Percentiles rank a stretch among this genome's conserved stretches.
Conservation (phyloP, 768 basidiomycete species). For the Hericium erinaceus region DNA sequence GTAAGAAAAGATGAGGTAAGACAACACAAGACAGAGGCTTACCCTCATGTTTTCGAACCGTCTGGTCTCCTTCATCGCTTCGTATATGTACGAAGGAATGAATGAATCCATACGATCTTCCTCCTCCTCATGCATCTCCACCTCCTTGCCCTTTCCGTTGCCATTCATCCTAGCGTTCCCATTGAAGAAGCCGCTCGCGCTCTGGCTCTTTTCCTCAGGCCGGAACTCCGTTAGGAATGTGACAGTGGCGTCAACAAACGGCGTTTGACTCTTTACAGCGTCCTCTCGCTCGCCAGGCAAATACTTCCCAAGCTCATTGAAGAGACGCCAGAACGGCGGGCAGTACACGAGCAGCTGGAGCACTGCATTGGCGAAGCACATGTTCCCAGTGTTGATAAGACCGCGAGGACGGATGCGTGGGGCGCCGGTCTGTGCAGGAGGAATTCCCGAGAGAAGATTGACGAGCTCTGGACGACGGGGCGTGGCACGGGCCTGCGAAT, state of each 20-base stretch:
- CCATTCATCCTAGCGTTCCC: conserved; percentile 21
- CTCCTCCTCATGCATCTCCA: conserved; percentile 34
- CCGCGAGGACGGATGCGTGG: conserved; percentile 60
- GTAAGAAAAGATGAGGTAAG: conserved; percentile 3
- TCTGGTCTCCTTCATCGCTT: conserved; percentile 89
- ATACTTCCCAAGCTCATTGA: conserved; percentile 58
- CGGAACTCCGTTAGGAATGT: conserved; percentile 74
- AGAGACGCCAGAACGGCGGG: conserved; percentile 73
- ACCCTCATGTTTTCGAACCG: conserved; percentile 90
- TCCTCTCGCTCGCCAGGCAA: conserved; percentile 22
- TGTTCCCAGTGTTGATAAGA: conserved; percentile 88
- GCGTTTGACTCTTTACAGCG: conserved; percentile 29
- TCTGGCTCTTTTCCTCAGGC: conserved; percentile 21
- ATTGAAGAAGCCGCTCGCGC: conserved; percentile 15
- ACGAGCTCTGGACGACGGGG: conserved; percentile 39
- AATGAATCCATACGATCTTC: conserved; percentile 58
- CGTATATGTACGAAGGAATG: conserved; percentile 79
- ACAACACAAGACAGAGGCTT: conserved; percentile 21
- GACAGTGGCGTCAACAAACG: conserved; percentile 59
- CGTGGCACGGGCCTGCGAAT: conserved; percentile 11
- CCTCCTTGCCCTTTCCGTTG: conserved; percentile 33
- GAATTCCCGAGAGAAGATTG: conserved; percentile 39
- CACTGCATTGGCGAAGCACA: conserved; percentile 96
- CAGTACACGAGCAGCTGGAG: conserved; percentile 87
- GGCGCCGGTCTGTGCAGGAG: conserved; percentile 16